Evolutionary conservation across 495 filamentous ascomycete genomes (phyloP), one percentile per base, ranked within the genome.

Genomic region (Neurospora sp.): DNA sequence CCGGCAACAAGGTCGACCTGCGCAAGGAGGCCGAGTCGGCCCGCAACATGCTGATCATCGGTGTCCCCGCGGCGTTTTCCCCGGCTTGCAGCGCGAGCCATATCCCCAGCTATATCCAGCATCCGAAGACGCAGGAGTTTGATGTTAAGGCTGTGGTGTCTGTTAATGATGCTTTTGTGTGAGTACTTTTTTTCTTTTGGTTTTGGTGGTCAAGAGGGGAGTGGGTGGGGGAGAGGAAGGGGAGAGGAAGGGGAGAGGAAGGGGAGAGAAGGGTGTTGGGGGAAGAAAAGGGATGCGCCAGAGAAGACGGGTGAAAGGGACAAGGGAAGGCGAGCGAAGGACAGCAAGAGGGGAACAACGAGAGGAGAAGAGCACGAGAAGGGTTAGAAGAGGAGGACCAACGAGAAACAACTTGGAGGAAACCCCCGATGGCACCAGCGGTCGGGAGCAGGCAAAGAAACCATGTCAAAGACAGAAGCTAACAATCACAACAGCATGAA

Each of bases 81-180:
- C 93, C 92, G 23, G 86, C 90, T 0, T 97, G 95, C 88, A 95
- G 92, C 27, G 85, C 88, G 74, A 89, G 85, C 71, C 94, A 97
- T 78, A 86, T 96, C 69, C 93, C 93, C 5, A 90, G 93, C 39
- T 98, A 93, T 80, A 90, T 96, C 81, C 89, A 89, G 76, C 90
- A 91, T 79, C 87, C 89, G 46, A 88, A 90, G 81, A 84, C 93
- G 66, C 91, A 90, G 84, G 86, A 90, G 70, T 93, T 91, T 14
- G 93, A 95, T 70, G 79, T 89, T 69, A 91, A 95, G 49, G 96
- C 95, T 75, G 93, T 98, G 37, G 90, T 99, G 70, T 87, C 90
- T 35, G 94, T 98, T 80, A 99, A 99, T 83, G 96, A 99, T 81
- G 89, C 94, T 38, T 98, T 98, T 82, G 96, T 98, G 90, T 96